These are phyloP conservation scores for Kregervanrija delftensis DNA, from an alignment of 805 yeast species.

Conservation along the genomic window DNA sequence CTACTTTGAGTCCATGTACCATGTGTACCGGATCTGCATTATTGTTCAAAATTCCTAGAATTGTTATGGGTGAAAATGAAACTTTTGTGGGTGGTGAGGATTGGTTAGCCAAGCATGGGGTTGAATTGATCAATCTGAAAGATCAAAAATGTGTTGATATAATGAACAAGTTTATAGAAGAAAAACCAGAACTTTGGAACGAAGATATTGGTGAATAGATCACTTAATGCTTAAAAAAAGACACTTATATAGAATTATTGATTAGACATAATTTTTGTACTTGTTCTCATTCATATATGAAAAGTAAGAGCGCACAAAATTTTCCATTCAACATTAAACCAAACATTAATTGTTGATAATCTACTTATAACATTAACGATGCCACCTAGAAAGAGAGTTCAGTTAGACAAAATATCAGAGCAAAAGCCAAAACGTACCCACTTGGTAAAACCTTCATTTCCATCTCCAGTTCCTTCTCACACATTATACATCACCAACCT, in stretches of 20 bases:
- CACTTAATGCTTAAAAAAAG: no score
- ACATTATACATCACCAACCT: slow-evolving; percentile 57
- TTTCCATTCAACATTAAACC: no score
- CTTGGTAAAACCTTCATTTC: not conserved
- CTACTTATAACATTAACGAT: not conserved
- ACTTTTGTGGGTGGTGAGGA: slow-evolving; percentile 83
- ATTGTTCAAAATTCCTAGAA: slow-evolving; percentile 80
- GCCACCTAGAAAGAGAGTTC: slow-evolving; percentile 12
- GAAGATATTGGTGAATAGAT: slow-evolving; percentile 62
- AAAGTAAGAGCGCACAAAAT: no score
- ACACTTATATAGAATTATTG: no score
- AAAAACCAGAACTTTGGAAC: slow-evolving; percentile 72
- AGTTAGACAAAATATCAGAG: not conserved
- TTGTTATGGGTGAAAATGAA: slow-evolving; percentile 83
- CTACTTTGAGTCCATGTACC: slow-evolving; percentile 86
- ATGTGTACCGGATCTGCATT: slow-evolving; percentile 95
- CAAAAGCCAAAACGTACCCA: not conserved
- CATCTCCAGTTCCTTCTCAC: slow-evolving; percentile 11
- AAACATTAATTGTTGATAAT: no score
- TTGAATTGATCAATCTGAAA: slow-evolving; percentile 59
- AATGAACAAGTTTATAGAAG: slow-evolving; percentile 73
- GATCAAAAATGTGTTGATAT: slow-evolving; percentile 57
- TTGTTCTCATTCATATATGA: no score
- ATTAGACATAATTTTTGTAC: no score
- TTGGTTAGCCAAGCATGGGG: slow-evolving; percentile 57